Evolutionary conservation across 305 asterid species (phyloP).

Genomic region (Fraxinus xanthoxyloides): DNA sequence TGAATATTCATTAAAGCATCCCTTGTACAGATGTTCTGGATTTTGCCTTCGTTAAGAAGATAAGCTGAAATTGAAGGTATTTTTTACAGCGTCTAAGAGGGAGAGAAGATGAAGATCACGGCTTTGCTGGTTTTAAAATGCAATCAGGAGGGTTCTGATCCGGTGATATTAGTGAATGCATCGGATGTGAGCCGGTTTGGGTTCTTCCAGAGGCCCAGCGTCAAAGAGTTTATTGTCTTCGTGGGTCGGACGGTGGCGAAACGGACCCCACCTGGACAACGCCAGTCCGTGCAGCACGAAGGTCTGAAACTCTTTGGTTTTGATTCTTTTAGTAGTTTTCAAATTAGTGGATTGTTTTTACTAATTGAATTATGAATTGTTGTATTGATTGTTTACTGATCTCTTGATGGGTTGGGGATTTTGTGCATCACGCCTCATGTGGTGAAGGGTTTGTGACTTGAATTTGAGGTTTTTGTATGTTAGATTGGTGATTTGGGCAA

Average conservation of each 20-base stretch:
- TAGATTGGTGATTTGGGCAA: background rate
- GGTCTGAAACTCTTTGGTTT: constrained; percentile 21
- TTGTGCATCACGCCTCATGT: background rate
- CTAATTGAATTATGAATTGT: background rate
- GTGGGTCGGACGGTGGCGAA: constrained; percentile 50
- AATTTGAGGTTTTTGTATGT: background rate
- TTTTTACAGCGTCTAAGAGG: background rate
- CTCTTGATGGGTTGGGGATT: background rate
- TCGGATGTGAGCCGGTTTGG: constrained; percentile 44
- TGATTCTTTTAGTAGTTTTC: background rate
- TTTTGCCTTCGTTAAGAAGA: background rate
- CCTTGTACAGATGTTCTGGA: background rate
- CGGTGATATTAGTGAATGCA: constrained; percentile 46
- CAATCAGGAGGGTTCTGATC: constrained; percentile 36
- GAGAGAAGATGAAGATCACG: constrained; percentile 2
- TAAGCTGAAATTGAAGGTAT: background rate
- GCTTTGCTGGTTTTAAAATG: constrained; percentile 9
- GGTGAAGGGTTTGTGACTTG: background rate
- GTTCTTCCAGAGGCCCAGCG: constrained; percentile 48
- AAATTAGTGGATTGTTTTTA: background rate
- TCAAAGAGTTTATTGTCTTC: constrained; percentile 44
- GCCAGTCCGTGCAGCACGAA: constrained; percentile 55
- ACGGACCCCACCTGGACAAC: constrained; percentile 45
- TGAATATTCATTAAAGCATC: background rate
- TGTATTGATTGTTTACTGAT: background rate